phyloP scores from a whole-genome alignment of 345 rosid genomes.

The Crucihimalaya himalaica region DNA sequence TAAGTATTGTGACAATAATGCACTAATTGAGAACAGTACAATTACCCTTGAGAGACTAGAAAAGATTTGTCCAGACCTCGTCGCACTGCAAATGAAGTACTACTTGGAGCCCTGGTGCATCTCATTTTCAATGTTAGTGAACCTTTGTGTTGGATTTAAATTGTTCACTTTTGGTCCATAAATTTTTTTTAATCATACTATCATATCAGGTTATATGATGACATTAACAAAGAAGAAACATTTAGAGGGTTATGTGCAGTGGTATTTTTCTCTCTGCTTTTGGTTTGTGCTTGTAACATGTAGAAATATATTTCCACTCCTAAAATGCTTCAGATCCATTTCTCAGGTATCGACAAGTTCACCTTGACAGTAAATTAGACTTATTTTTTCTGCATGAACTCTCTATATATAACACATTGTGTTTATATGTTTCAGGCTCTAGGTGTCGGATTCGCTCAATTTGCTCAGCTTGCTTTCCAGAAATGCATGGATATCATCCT shows the following conservation, averaged over 20 bases:
- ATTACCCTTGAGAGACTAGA: slow-evolving; percentile 94
- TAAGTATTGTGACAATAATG: slow-evolving; percentile 42
- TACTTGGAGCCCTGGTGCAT: slow-evolving; percentile 92
- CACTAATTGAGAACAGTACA: slow-evolving; percentile 83
- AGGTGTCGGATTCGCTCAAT: slow-evolving; percentile 79
- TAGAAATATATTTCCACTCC: slow-evolving; percentile 77
- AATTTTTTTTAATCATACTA: neutral
- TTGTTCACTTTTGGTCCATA: neutral
- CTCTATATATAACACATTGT: slow-evolving; percentile 6
- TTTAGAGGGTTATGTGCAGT: slow-evolving; percentile 92
- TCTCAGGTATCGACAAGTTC: slow-evolving; percentile 60
- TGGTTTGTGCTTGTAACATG: neutral
- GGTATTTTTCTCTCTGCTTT: slow-evolving; percentile 41
- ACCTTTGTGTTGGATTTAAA: slow-evolving; percentile 12
- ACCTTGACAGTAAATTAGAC: neutral
- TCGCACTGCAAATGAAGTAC: slow-evolving; percentile 71
- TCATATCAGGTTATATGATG: slow-evolving; percentile 78
- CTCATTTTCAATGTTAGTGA: slow-evolving; percentile 77
- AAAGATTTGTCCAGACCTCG: slow-evolving; percentile 92
- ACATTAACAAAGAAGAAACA: slow-evolving; percentile 88
- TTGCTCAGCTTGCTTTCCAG: slow-evolving; percentile 82
- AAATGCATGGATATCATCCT: slow-evolving; percentile 84
- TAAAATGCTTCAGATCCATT: slow-evolving; percentile 89
- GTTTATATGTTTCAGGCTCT: slow-evolving; percentile 63
- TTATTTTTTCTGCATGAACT: neutral